Conservation (phyloP, 305 asterid genomes). For the Fraxinus latifolia region DNA sequence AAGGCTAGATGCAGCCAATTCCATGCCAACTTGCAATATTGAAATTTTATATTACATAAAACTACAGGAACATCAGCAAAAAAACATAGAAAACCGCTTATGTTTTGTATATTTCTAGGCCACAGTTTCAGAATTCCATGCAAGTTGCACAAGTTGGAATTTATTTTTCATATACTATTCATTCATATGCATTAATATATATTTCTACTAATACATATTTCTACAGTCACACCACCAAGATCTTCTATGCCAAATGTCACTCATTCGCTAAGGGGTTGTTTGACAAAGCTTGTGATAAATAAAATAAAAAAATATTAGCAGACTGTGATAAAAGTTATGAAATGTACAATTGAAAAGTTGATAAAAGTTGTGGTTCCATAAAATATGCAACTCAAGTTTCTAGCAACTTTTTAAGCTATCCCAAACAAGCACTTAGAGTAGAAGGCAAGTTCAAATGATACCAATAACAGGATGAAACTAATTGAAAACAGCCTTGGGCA, state of each 20-base stretch:
- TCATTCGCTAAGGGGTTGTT: neutral
- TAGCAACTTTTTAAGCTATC: neutral
- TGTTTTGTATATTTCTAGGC: conserved; percentile 21
- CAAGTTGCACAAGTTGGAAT: conserved; percentile 37
- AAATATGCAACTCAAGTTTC: neutral
- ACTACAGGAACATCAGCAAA: conserved; percentile 18
- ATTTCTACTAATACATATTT: neutral
- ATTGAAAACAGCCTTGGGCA: neutral
- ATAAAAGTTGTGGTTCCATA: neutral
- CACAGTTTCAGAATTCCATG: conserved; percentile 26
- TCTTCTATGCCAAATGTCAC: conserved; percentile 11
- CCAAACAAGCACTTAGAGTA: neutral
- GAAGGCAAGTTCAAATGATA: neutral
- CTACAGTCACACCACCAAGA: conserved; percentile 2
- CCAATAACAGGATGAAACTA: neutral
- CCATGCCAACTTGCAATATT: conserved; percentile 35
- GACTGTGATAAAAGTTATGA: neutral
- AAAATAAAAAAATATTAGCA: neutral
- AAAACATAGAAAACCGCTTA: conserved; percentile 15
- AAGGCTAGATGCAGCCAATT: conserved; percentile 29
- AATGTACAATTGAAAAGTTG: neutral
- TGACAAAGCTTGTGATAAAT: neutral
- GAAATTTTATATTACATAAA: conserved; percentile 3
- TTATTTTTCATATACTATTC: conserved; percentile 1
- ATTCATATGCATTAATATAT: conserved; percentile 9